Evolutionary conservation across 768 basidiomycete species (phyloP).

Genomic region (Lenzites betulinus): DNA sequence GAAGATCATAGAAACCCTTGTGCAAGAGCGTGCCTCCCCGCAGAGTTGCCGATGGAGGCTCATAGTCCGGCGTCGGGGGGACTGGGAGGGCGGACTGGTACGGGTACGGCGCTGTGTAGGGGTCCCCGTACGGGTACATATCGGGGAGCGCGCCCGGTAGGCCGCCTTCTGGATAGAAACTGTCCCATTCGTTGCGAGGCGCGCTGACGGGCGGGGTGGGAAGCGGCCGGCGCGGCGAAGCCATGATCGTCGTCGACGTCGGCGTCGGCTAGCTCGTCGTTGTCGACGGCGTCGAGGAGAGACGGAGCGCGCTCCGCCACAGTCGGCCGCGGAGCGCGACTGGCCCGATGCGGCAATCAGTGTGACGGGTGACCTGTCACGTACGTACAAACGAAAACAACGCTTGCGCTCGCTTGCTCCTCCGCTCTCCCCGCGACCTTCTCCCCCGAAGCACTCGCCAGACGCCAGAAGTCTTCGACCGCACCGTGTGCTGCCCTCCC

Average conservation of each 20-base stretch:
- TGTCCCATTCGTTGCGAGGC: constrained; percentile 10
- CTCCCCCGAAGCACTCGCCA: not conserved
- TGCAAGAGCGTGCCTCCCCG: constrained; percentile 76
- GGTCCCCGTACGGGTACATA: constrained; percentile 26
- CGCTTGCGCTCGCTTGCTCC: not conserved
- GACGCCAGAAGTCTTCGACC: not conserved
- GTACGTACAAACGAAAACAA: constrained; percentile 6
- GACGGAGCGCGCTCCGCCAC: constrained; percentile 11
- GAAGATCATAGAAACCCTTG: constrained; percentile 88
- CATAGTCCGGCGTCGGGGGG: constrained; percentile 8
- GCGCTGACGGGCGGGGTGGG: constrained; percentile 31
- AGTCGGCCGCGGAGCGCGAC: constrained; percentile 17
- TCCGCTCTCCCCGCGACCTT: not conserved
- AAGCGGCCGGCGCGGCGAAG: constrained; percentile 33
- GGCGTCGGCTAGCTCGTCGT: constrained; percentile 19
- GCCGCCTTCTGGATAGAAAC: constrained; percentile 11
- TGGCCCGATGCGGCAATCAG: constrained; percentile 18
- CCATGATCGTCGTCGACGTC: constrained; percentile 16
- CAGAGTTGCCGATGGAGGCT: constrained; percentile 13
- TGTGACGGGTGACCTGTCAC: constrained; percentile 18
- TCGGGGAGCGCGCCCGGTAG: constrained; percentile 19
- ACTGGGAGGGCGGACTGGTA: constrained; percentile 28
- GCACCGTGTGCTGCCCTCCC: not conserved
- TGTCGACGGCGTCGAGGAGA: constrained; percentile 6
- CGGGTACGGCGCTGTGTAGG: constrained; percentile 39